These are phyloP conservation scores for Dactylellina cionopaga DNA, from an alignment of 2,329 filamentous ascomycete genomes.

Conservation along the genomic window DNA sequence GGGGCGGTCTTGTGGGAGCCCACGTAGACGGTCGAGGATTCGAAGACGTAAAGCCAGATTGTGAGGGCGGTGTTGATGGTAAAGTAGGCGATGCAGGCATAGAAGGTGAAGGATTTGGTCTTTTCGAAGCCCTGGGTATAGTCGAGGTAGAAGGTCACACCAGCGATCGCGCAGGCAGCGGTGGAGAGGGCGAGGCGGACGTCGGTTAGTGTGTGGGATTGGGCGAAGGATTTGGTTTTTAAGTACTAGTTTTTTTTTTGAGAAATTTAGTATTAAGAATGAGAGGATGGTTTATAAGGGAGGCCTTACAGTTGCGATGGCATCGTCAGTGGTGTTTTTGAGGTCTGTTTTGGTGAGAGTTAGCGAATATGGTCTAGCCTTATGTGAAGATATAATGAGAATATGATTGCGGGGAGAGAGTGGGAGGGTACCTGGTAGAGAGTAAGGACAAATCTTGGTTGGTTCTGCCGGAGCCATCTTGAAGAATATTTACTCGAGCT, in stretches of 20 bases:
- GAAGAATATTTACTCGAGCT: background rate
- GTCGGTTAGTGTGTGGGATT: conserved; percentile 82
- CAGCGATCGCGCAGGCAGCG: conserved; percentile 79
- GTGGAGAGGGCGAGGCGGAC: conserved; percentile 86
- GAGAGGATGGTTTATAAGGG: background rate
- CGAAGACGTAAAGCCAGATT: conserved; percentile 84
- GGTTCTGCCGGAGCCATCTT: conserved; percentile 48
- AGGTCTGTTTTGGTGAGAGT: conserved; percentile 80
- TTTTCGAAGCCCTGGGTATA: conserved; percentile 84
- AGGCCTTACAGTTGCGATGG: conserved; percentile 69
- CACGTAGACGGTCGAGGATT: conserved; percentile 83
- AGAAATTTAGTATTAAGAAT: background rate
- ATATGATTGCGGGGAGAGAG: background rate
- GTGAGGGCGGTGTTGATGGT: conserved; percentile 80
- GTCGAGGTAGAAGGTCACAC: conserved; percentile 87
- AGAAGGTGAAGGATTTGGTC: conserved; percentile 82
- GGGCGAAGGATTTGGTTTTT: conserved; percentile 83
- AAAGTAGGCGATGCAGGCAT: conserved; percentile 82
- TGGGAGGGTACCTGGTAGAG: conserved; percentile 51
- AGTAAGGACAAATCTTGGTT: conserved; percentile 55
- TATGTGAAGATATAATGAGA: background rate
- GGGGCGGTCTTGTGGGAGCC: conserved; percentile 72
- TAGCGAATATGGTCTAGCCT: background rate
- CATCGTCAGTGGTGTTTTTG: conserved; percentile 96
- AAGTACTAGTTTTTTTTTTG: conserved; percentile 74